phyloP scores from a whole-genome alignment of 129 eudicot species.

The Escallonia rubra region DNA sequence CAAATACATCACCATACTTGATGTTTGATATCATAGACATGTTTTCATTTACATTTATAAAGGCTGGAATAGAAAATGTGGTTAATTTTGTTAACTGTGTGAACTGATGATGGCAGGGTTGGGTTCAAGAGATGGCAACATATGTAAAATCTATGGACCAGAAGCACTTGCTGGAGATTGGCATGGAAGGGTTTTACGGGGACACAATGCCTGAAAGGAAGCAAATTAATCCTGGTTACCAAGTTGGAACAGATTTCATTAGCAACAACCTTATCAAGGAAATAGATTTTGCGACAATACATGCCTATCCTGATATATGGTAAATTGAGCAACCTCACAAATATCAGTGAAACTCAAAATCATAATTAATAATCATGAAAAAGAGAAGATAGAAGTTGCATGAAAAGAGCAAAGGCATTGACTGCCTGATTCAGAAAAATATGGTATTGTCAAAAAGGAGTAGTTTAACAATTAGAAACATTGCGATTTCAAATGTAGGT shows the following conservation, averaged over 20 bases:
- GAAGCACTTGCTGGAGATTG: slow-evolving; percentile 53
- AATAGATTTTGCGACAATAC: slow-evolving; percentile 70
- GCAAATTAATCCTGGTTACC: slow-evolving; percentile 58
- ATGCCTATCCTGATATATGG: slow-evolving; percentile 68
- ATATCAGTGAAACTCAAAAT: no score
- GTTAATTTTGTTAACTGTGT: no score
- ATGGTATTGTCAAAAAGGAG: no score
- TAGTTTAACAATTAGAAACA: no score
- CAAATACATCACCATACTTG: not conserved
- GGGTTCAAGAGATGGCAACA: slow-evolving; percentile 82
- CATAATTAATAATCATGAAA: not conserved
- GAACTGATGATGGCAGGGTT: slow-evolving; percentile 23
- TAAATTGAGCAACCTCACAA: not conserved
- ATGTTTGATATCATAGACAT: no score
- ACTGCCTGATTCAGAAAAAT: no score
- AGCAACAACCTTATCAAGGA: slow-evolving; percentile 49
- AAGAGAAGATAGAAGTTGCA: no score
- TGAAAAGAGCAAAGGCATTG: no score
- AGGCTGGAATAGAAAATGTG: no score
- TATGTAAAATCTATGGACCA: slow-evolving; percentile 56
- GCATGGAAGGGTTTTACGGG: slow-evolving; percentile 88
- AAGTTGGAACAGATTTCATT: slow-evolving; percentile 77
- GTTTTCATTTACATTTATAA: no score
- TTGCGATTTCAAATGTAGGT: slow-evolving; percentile 28
- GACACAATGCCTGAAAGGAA: slow-evolving; percentile 61